These are phyloP conservation scores for Tolypocladium pustulatum DNA, from an alignment of 2,329 filamentous ascomycete species.

Conservation along the genomic window DNA sequence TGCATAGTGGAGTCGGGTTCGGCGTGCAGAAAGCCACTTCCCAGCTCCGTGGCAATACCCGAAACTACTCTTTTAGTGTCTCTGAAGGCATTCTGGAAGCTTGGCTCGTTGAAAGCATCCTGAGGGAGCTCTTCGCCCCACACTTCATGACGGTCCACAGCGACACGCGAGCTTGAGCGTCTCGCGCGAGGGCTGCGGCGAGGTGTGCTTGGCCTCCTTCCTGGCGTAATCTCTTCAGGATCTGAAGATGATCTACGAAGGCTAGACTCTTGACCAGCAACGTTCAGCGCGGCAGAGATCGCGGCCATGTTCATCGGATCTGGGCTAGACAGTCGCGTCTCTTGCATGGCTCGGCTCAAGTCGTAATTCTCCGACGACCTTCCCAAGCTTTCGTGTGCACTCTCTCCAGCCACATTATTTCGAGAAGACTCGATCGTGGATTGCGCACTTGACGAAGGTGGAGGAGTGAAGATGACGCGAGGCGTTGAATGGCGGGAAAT, in stretches of 20 bases:
- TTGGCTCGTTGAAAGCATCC: slow-evolving; percentile 23
- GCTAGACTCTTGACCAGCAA: slow-evolving; percentile 3
- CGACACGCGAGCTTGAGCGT: slow-evolving; percentile 4
- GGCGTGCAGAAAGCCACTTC: slow-evolving; percentile 20
- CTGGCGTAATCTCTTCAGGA: too few relatives aligned
- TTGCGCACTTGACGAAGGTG: not conserved
- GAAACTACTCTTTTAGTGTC: slow-evolving; percentile 22
- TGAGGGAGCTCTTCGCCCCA: slow-evolving; percentile 20
- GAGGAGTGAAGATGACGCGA: not conserved
- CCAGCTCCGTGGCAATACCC: slow-evolving; percentile 19
- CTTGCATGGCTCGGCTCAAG: not conserved
- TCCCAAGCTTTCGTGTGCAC: not conserved
- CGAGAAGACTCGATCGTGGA: not conserved
- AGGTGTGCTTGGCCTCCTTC: slow-evolving; percentile 5
- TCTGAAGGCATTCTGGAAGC: slow-evolving; percentile 21
- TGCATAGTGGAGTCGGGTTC: slow-evolving; percentile 28
- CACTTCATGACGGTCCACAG: slow-evolving; percentile 10
- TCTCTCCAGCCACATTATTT: not conserved
- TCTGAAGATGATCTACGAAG: not conserved
- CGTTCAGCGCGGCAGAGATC: slow-evolving; percentile 3
- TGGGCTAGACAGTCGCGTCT: slow-evolving; percentile 4
- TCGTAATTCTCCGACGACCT: not conserved
- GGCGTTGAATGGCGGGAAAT: not conserved
- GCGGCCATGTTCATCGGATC: not conserved
- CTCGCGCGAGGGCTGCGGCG: slow-evolving; percentile 1